Conservation (phyloP, 2,329 filamentous ascomycete genomes). For the Aspergillus clavatus region DNA sequence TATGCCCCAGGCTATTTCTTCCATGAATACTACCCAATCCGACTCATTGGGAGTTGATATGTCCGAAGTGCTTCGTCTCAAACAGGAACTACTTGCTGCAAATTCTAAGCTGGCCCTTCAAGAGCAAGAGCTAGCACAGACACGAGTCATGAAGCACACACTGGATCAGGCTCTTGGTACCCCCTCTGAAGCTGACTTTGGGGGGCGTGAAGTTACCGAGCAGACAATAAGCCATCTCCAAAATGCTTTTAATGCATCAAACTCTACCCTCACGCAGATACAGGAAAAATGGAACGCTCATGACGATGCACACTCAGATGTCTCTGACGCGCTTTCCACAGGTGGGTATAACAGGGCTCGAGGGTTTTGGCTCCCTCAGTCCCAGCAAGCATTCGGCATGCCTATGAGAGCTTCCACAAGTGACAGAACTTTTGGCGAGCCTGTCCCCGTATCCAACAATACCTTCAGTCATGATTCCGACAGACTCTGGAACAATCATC, state of each 20-base stretch:
- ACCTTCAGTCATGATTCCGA: constrained; percentile 24
- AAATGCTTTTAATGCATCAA: constrained; percentile 50
- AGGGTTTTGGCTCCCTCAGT: constrained; percentile 27
- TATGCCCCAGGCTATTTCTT: constrained; percentile 5
- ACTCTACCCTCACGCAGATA: constrained; percentile 38
- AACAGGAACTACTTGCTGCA: constrained; percentile 53
- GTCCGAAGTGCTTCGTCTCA: constrained; percentile 52
- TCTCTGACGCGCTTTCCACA: constrained; percentile 40
- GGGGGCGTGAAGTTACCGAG: constrained; percentile 45
- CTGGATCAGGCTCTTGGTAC: constrained; percentile 55
- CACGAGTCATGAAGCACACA: constrained; percentile 57
- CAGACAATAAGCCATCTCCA: constrained; percentile 49
- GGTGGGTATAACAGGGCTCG: constrained; percentile 40
- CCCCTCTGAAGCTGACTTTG: constrained; percentile 50
- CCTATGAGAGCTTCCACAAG: constrained; percentile 15
- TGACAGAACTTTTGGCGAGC: constrained; percentile 28
- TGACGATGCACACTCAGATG: constrained; percentile 44
- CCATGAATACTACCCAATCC: constrained; percentile 9
- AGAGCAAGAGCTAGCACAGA: constrained; percentile 58
- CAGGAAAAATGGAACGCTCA: constrained; percentile 42
- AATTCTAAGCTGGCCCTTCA: constrained; percentile 56
- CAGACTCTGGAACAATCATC: constrained; percentile 29
- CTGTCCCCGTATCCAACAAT: constrained; percentile 16
- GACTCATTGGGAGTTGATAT: constrained; percentile 29
- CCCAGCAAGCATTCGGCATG: constrained; percentile 27